Base-by-base conservation (phyloP, 2,329 filamentous ascomycete species). In the Colletotrichum salicis region DNA sequence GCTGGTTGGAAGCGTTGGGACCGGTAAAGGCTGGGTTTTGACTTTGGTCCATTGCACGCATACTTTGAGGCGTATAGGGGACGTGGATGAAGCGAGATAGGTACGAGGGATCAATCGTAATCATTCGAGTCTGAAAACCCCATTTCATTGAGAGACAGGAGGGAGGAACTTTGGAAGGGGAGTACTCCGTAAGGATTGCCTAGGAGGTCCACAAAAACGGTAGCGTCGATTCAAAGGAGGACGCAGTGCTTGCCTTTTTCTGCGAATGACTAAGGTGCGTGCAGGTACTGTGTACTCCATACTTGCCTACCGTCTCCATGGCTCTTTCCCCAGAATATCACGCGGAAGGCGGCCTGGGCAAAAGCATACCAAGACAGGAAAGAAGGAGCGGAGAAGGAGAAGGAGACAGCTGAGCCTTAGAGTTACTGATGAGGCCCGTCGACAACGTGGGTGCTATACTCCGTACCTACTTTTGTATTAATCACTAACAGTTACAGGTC, bases 21-120 rank as follows among this genome's bases (percentile, higher is more conserved):
- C 31, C 15, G 10, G 12, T 31, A 10, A 11, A 22, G 29, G 31
- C 29, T 11, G 54, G n/a, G 24, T 19, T 60, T 29, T 15, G 22
- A 10, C 22, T 29, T 33, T 24, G n/a, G 31, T 33, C 35, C 24
- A 37, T 7, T 12, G 15, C 12, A 22, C 11, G 41, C 11, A 45
- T 19, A 19, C 19, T 15, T n/a, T 0, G 19, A 48, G 41, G 41
- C 41, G 41, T 48, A 48, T 48, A 19, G 41, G 41, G 41, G 19
- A 48, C 41, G 41, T 48, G 35, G 12, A 24, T 31, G 41, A 71
- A 63, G 64, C 64, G 64, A 68, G 64, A 68, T 63, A 68, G 64
- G 63, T 63, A 27, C 27, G 65, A 62, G 37, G 29, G 56, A 60
- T 33, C 24, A 45, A 51, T 61, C 62, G 52, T 35, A 68, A 35